These are phyloP conservation scores for Oryza brachyantha DNA, from an alignment of 176 grass and related monocot genomes.

Conservation along the genomic window DNA sequence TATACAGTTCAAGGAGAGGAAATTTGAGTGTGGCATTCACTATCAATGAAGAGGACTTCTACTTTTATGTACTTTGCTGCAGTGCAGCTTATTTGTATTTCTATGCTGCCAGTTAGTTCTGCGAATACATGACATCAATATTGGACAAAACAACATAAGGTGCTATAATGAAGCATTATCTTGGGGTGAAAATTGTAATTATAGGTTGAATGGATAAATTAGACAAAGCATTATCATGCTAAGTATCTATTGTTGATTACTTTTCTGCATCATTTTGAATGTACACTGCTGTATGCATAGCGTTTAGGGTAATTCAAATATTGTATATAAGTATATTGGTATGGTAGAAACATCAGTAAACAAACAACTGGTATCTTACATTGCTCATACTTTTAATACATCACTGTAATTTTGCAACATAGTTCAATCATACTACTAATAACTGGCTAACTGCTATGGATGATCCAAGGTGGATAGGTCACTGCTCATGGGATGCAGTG, in stretches of 20 bases:
- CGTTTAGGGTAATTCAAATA: not conserved
- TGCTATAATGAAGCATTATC: not conserved
- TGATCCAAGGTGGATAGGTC: not conserved
- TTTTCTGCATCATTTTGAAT: not conserved
- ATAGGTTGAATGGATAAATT: not conserved
- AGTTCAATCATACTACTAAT: not conserved
- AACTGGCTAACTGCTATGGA: not conserved
- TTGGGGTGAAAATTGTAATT: not conserved
- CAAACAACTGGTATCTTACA: not conserved
- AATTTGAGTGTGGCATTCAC: not conserved
- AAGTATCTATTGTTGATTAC: not conserved
- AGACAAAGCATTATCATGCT: not conserved
- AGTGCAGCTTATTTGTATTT: not conserved
- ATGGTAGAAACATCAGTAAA: not conserved
- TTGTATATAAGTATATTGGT: not conserved
- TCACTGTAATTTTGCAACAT: not conserved
- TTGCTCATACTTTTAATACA: not conserved
- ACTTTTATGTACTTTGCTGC: not conserved
- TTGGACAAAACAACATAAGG: not conserved
- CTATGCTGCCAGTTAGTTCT: not conserved
- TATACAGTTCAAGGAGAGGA: conserved; percentile 7
- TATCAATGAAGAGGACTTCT: not conserved
- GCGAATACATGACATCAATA: not conserved
- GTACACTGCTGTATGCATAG: not conserved
- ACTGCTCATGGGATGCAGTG: not conserved